Conservation (phyloP, 441 rosid genomes). For the Adansonia madagascariensis region DNA sequence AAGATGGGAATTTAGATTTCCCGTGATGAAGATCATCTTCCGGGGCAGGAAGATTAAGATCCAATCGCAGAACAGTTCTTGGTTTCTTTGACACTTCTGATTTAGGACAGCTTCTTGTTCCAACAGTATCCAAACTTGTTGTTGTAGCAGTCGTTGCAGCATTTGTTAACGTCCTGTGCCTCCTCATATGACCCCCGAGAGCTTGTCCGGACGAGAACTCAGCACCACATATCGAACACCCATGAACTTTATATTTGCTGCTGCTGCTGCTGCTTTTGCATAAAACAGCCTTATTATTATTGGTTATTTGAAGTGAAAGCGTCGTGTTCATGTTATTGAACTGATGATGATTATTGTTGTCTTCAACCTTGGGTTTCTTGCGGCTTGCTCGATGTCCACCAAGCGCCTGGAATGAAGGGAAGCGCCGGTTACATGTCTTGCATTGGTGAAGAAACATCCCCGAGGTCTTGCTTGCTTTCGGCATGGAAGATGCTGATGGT, state of each 20-base stretch:
- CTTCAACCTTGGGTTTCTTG: conserved; percentile 46
- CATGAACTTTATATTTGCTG: conserved; percentile 49
- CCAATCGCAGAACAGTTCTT: conserved; percentile 33
- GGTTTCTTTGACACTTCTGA: conserved; percentile 26
- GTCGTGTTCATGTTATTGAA: conserved; percentile 35
- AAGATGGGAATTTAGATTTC: not conserved
- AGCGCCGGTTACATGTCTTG: conserved; percentile 61
- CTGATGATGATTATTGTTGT: not conserved
- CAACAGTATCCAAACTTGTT: conserved; percentile 20
- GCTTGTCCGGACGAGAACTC: conserved; percentile 72
- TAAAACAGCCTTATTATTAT: conserved; percentile 22
- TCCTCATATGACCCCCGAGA: conserved; percentile 73
- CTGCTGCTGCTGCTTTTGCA: not conserved
- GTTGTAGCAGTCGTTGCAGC: not conserved
- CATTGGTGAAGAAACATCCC: conserved; percentile 45
- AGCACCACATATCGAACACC: conserved; percentile 64
- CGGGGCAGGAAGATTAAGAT: conserved; percentile 52
- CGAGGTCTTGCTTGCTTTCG: not conserved
- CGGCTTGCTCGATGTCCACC: conserved; percentile 74
- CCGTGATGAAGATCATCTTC: not conserved
- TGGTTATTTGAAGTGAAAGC: conserved; percentile 53
- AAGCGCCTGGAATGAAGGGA: conserved; percentile 67
- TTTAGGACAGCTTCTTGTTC: conserved; percentile 26
- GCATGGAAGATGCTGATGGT: not conserved
- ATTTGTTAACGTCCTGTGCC: conserved; percentile 43